phyloP scores from a whole-genome alignment of 176 grass and related monocot genomes.

The Phyllostachys edulis region DNA sequence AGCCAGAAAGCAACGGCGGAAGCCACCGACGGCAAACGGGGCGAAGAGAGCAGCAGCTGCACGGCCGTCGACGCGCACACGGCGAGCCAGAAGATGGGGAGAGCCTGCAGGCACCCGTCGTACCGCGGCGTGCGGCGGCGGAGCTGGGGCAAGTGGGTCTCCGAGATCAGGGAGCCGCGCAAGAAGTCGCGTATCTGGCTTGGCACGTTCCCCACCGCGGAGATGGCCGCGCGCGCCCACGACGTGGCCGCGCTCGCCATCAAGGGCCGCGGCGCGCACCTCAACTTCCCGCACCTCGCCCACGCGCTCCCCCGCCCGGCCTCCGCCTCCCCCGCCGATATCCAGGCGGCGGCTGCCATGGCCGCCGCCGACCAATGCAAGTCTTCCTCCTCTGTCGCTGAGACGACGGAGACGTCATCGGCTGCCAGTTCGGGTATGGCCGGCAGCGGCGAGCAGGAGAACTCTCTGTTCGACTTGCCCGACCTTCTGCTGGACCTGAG shows the following conservation, averaged over 20 bases:
- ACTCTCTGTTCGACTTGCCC: slow-evolving; percentile 49
- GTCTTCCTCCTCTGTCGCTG: neutral
- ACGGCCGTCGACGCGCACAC: neutral
- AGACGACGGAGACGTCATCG: neutral
- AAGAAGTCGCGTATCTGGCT: slow-evolving; percentile 83
- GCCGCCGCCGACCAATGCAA: slow-evolving; percentile 29
- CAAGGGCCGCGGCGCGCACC: slow-evolving; percentile 58
- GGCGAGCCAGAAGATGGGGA: slow-evolving; percentile 1
- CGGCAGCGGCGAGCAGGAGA: slow-evolving; percentile 23
- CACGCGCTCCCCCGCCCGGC: slow-evolving; percentile 40
- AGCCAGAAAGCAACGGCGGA: neutral
- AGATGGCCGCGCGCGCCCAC: slow-evolving; percentile 71
- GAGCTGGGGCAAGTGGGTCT: slow-evolving; percentile 72
- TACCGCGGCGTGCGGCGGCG: slow-evolving; percentile 63
- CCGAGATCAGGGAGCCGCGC: slow-evolving; percentile 65
- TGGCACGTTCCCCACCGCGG: slow-evolving; percentile 59
- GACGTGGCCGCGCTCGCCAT: slow-evolving; percentile 60
- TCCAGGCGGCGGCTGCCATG: slow-evolving; percentile 47
- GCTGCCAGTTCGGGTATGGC: neutral
- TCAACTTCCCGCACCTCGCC: slow-evolving; percentile 62
- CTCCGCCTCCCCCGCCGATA: slow-evolving; percentile 38
- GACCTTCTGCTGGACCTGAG: slow-evolving; percentile 52
- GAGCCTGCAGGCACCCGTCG: slow-evolving; percentile 47
- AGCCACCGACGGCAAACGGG: neutral
- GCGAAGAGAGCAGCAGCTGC: slow-evolving; percentile 7